These are phyloP conservation scores for Podospora conica DNA, from an alignment of 495 filamentous ascomycete genomes.

Conservation along the genomic window DNA sequence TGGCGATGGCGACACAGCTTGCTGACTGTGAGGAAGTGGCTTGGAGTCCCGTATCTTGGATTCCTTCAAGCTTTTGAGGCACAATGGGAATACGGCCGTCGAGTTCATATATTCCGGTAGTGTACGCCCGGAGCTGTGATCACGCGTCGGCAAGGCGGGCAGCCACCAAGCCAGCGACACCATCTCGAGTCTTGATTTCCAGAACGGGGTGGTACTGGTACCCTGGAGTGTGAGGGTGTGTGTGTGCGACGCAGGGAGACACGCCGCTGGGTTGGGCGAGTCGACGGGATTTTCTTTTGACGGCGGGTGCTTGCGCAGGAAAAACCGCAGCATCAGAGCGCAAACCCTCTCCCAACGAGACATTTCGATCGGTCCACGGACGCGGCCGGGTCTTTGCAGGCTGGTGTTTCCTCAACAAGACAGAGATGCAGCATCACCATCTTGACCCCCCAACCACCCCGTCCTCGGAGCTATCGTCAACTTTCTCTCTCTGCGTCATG, in stretches of 20 bases:
- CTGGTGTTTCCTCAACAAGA: neutral
- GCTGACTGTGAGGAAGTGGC: neutral
- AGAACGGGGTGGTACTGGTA: neutral
- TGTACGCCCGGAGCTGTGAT: neutral
- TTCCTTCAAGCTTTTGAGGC: neutral
- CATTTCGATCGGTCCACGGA: conserved; percentile 3
- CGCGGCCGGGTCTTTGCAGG: neutral
- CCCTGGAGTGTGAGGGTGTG: neutral
- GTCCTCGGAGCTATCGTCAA: neutral
- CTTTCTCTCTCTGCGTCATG: neutral
- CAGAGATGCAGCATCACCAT: neutral
- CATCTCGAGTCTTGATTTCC: neutral
- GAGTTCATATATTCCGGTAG: neutral
- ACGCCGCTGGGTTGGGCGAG: neutral
- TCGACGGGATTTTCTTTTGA: neutral
- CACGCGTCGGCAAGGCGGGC: neutral
- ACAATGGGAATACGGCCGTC: neutral
- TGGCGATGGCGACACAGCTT: neutral
- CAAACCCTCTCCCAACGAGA: neutral
- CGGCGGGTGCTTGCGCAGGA: neutral
- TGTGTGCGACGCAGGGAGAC: neutral
- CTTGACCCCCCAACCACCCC: too few species aligned
- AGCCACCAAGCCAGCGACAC: neutral
- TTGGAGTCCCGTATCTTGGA: neutral
- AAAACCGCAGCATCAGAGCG: neutral